A percentile compares a stretch with the other conserved stretches of the same genome.
Conservation (phyloP, 1,139 yeast genomes). For the Kodamaea ohmeri region DNA sequence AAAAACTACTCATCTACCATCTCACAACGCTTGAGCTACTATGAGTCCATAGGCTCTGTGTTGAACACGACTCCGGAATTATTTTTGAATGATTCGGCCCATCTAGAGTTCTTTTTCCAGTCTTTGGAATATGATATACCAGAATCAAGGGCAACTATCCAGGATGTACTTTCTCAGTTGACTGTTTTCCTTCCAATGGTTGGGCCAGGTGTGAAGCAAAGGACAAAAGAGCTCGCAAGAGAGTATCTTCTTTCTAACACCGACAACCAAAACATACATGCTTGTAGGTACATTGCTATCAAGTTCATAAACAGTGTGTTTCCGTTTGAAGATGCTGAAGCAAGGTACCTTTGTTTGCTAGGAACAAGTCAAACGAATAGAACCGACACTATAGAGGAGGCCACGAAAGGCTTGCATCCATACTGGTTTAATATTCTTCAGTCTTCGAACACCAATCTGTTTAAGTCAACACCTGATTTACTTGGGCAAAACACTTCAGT, state of each 20-base stretch:
- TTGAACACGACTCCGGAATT: slow-evolving; percentile 49
- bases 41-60: slow-evolving; percentile 74
- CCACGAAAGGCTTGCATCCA: slow-evolving; percentile 80
- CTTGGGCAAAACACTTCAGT: slow-evolving; percentile 31
- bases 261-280: slow-evolving; percentile 24
- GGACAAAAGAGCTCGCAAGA: slow-evolving; percentile 45
- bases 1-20: slow-evolving; percentile 30
- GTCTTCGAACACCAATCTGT: slow-evolving; percentile 34
- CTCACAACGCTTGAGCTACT: slow-evolving; percentile 58
- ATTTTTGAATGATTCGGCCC: slow-evolving; percentile 45
- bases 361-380: slow-evolving; percentile 60
- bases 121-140: slow-evolving; percentile 65
- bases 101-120: slow-evolving; percentile 65
- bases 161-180: slow-evolving; percentile 66
- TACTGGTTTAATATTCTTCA: slow-evolving; percentile 55
- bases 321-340: slow-evolving; percentile 66
- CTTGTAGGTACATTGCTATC: slow-evolving; percentile 60
- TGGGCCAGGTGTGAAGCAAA: slow-evolving; percentile 33
- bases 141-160: slow-evolving; percentile 67
- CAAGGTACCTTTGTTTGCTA: slow-evolving; percentile 64
- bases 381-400: slow-evolving; percentile 77
- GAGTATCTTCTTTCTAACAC: slow-evolving; percentile 31
- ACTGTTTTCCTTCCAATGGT: slow-evolving; percentile 48
- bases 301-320: slow-evolving; percentile 65
- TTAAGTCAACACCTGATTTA: slow-evolving; percentile 43